phyloP scores from a whole-genome alignment of 371 early-diverging fungal genomes.

The Phascolomyces articulosus region DNA sequence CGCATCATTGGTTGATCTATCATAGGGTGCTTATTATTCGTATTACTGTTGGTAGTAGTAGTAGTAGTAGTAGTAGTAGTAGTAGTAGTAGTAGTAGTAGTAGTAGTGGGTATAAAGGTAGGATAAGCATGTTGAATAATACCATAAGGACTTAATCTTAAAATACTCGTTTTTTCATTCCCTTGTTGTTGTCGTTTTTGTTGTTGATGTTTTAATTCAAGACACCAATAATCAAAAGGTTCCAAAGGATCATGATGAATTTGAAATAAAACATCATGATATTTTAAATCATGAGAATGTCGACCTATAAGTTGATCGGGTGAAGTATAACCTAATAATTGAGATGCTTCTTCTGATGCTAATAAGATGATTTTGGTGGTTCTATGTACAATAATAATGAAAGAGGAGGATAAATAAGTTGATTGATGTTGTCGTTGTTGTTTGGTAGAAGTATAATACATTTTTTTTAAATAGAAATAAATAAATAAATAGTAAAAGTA shows the following conservation, averaged over 20 bases:
- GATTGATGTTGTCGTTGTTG: background rate
- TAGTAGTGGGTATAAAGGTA: background rate
- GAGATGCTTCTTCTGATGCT: background rate
- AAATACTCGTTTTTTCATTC: background rate
- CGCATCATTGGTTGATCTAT: background rate
- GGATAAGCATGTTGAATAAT: background rate
- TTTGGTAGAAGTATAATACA: background rate
- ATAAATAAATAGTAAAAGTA: too few relatives aligned
- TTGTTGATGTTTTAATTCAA: background rate
- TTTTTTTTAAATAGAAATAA: too few relatives aligned
- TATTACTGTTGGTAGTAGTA: too few relatives aligned
- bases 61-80: background rate
- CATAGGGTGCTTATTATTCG: too few relatives aligned
- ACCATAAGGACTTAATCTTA: background rate
- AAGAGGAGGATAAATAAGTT: background rate
- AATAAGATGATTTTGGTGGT: background rate
- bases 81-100: background rate
- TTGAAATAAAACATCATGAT: background rate
- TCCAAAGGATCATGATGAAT: background rate
- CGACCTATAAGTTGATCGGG: background rate
- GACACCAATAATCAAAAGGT: constrained; percentile 3
- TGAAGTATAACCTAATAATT: background rate
- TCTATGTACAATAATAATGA: constrained; percentile 2
- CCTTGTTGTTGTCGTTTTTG: background rate
- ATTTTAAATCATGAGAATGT: background rate